These are phyloP conservation scores for Verticillium klebahnii DNA, from an alignment of 2,329 filamentous ascomycete species.

Conservation along the genomic window DNA sequence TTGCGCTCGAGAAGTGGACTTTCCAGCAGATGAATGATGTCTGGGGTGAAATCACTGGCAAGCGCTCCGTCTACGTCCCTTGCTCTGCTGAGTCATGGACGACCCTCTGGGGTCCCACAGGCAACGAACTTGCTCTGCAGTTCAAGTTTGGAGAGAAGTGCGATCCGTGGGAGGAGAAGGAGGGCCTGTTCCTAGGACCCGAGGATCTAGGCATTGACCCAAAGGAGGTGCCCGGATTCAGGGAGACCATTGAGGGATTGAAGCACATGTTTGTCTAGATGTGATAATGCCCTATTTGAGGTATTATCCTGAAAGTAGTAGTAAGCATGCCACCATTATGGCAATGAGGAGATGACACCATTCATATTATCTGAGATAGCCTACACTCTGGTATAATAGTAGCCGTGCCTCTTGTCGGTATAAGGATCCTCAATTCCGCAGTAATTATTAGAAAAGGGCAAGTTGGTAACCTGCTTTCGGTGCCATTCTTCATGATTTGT, in stretches of 20 bases:
- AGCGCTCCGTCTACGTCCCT: conserved; percentile 13
- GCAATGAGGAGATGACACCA: too few relatives aligned
- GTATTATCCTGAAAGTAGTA: too few relatives aligned
- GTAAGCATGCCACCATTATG: too few relatives aligned
- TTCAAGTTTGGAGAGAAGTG: conserved; percentile 18
- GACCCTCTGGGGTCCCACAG: conserved; percentile 14
- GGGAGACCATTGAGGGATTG: conserved; percentile 11
- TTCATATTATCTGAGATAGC: too few relatives aligned
- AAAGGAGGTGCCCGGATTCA: conserved; percentile 16
- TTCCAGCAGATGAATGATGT: conserved; percentile 17
- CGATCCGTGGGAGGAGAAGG: conserved; percentile 15
- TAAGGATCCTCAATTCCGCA: too few relatives aligned
- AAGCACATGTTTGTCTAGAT: conserved; percentile 8
- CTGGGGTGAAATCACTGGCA: conserved; percentile 18
- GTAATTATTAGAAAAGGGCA: too few relatives aligned
- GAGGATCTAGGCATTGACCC: conserved; percentile 15
- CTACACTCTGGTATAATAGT: too few relatives aligned
- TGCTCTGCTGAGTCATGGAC: conserved; percentile 13
- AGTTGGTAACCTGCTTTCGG: too few relatives aligned
- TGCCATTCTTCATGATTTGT: too few relatives aligned
- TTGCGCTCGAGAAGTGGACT: conserved; percentile 18
- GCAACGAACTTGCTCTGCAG: conserved; percentile 16
- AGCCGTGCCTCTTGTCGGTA: too few relatives aligned
- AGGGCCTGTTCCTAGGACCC: conserved; percentile 10
- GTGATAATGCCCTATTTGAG: too few relatives aligned